Conservation (phyloP, 1,284 basidiomycete species). For the Ustilago bromivora region DNA sequence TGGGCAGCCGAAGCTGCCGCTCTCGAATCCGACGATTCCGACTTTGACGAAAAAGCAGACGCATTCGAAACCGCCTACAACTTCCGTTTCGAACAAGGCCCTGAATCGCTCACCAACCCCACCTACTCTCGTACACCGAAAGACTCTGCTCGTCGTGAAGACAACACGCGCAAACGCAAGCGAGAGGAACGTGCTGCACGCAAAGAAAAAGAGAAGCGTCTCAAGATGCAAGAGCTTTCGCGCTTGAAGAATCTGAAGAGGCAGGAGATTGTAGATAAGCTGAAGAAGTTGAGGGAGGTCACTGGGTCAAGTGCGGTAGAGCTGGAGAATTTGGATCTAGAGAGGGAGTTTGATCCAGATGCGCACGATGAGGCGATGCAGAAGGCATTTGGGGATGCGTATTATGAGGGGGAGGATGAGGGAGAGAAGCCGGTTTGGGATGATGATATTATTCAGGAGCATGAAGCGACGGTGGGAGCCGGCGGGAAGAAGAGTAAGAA, state of each 20-base stretch:
- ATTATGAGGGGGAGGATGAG: conserved; percentile 56
- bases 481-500: conserved; percentile 74
- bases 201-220: conserved; percentile 65
- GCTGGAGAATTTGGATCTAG: conserved; percentile 60
- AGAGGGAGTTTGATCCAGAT: conserved; percentile 67
- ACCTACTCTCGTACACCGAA: conserved; percentile 61
- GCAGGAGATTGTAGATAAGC: conserved; percentile 63
- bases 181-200: conserved; percentile 62
- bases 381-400: conserved; percentile 60
- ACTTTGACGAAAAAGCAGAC: conserved; percentile 66
- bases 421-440: conserved; percentile 84
- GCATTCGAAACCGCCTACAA: conserved; percentile 69
- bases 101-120: conserved; percentile 58
- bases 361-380: conserved; percentile 66
- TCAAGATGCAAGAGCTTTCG: conserved; percentile 63
- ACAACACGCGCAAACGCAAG: conserved; percentile 65
- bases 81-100: conserved; percentile 67
- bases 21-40: conserved; percentile 62
- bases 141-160: conserved; percentile 61
- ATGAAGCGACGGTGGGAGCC: conserved; percentile 70
- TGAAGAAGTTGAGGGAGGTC: conserved; percentile 61
- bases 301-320: conserved; percentile 59
- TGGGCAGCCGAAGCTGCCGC: conserved; percentile 68
- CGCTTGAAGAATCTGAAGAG: conserved; percentile 62
- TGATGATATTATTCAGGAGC: conserved; percentile 78